Base-by-base conservation (phyloP, 306 rosid genomes). In the Pueraria montana region DNA sequence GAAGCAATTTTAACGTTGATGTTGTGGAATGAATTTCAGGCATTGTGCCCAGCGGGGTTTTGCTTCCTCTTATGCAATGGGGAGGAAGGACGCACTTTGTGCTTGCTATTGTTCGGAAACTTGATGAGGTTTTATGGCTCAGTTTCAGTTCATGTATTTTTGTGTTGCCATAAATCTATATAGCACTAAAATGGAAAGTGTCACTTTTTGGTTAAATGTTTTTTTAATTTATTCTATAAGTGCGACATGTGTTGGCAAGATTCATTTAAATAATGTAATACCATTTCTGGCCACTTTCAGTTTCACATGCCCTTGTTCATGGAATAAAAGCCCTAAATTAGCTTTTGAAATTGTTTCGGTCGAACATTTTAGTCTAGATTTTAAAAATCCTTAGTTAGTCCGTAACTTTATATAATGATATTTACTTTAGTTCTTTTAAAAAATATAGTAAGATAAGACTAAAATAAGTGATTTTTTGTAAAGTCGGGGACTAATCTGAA, bases 51-150 rank as follows among this genome's bases (percentile, higher is more conserved):
- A 96, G 96, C 49, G 97, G 99, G 61, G 88, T 83, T 61, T 58
- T 92, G 88, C 87, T 93, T 86, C 96, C 99, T 85, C 84, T 94
- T 67, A 87, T 96, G 96, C 98, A 96, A 88, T 96, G 99, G 99
- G 91, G 88, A 46, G 99, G 99, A 76, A 92, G 94, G 89, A 76
- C 84, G 18, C 94, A 96, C 53, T 92, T 92, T 90, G 67, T 92
- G 82, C 81, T 87, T 79, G 90, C 91, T 3, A 63, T 96, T 86
- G 87, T 96, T 82, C 71, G 76, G 21, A 89, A 80, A 78, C 72
- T 88, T 58, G 61, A 75, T 1, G 96, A 92, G 98, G 99, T 95
- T 83, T 18, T 17, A 50, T 88, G 17, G 42, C 14, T 73, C 71
- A 8, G 50, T n/a, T 74, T 61, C 6, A 71, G 3, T 36, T 40